These are phyloP conservation scores for Blastobotrys americana DNA, from an alignment of 805 yeast genomes.

Conservation along the genomic window DNA sequence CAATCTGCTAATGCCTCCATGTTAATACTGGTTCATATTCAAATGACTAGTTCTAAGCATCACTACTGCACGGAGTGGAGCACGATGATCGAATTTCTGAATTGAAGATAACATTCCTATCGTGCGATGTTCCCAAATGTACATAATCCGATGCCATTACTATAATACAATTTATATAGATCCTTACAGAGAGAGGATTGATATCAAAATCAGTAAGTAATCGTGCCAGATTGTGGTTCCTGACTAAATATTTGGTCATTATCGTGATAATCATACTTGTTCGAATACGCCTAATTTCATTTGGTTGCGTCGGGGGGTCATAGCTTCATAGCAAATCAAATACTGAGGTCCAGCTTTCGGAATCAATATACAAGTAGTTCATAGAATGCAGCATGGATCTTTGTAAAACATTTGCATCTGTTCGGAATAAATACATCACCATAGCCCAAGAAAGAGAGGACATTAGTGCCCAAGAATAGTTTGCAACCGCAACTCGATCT, in stretches of 20 bases:
- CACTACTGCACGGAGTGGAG: no score
- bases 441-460: constrained; percentile 66
- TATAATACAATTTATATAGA: no score
- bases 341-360: constrained; percentile 38
- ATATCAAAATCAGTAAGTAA: no score
- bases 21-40: neutral
- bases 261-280: neutral
- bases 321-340: constrained; percentile 21
- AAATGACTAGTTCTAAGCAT: neutral
- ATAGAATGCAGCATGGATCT: constrained; percentile 57
- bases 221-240: no score
- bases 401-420: constrained; percentile 56
- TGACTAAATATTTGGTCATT: no score
- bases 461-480: constrained; percentile 48
- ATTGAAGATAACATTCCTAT: no score
- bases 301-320: neutral
- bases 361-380: constrained; percentile 64
- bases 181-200: neutral
- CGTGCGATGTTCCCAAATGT: no score
- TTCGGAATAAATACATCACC: constrained; percentile 63
- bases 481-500: constrained; percentile 18
- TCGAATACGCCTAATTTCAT: neutral
- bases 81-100: no score
- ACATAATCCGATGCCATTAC: neutral
- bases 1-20: neutral